These are phyloP conservation scores for Pseudognaphalium luteoalbum DNA, from an alignment of 129 eudicot genomes.

Conservation along the genomic window DNA sequence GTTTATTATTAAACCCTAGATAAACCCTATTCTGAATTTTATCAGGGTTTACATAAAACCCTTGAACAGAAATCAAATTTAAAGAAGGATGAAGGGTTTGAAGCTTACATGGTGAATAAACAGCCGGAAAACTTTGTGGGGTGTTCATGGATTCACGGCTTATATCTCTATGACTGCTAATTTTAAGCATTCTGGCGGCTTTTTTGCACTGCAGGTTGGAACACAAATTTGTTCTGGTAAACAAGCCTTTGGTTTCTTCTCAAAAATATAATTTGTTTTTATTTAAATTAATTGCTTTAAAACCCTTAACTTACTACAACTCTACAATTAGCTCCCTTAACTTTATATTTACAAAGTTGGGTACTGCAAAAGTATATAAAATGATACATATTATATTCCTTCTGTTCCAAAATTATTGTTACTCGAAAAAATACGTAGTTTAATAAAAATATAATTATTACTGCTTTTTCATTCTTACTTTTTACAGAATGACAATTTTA, in stretches of 20 bases:
- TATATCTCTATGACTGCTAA: conserved; percentile 39
- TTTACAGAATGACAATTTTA: no score
- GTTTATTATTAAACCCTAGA: conserved; percentile 59
- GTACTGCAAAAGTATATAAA: no score
- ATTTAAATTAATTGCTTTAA: background rate
- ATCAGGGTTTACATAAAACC: conserved; percentile 37
- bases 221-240: no score
- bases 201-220: conserved; percentile 15
- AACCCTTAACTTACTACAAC: background rate
- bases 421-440: no score
- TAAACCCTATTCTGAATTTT: conserved; percentile 40
- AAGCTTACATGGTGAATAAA: conserved; percentile 63
- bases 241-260: conserved; percentile 8
- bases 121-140: background rate
- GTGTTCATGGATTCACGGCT: conserved; percentile 34
- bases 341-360: no score
- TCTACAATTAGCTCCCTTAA: background rate
- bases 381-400: no score
- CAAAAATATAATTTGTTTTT: background rate
- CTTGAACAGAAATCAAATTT: conserved; percentile 43
- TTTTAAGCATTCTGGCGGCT: conserved; percentile 50
- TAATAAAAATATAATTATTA: no score
- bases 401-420: no score
- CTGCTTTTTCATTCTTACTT: no score
- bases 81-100: conserved; percentile 44